Conservation (phyloP, 2,329 filamentous ascomycete genomes). For the Fonsecaea multimorphosa region DNA sequence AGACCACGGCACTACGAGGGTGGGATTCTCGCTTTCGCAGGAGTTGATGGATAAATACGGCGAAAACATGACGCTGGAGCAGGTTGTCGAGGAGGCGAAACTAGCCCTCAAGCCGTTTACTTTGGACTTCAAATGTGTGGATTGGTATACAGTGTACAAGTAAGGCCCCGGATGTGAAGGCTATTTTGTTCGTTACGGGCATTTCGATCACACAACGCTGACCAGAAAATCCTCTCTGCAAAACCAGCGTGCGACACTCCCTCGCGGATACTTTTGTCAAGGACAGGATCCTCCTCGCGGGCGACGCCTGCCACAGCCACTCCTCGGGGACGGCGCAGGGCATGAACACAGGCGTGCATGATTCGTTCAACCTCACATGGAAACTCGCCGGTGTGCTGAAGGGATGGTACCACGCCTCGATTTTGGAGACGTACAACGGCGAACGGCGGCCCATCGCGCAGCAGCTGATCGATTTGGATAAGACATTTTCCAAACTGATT, state of each 20-base stretch:
- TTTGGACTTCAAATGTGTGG: slow-evolving; percentile 7
- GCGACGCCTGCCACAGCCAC: slow-evolving; percentile 12
- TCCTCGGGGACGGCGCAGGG: slow-evolving; percentile 9
- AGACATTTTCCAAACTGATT: slow-evolving; percentile 3
- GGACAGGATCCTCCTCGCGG: slow-evolving; percentile 3
- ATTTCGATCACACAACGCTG: background rate
- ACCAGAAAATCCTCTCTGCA: background rate
- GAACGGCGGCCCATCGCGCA: slow-evolving; percentile 9
- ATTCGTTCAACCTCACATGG: slow-evolving; percentile 6
- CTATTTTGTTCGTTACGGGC: background rate
- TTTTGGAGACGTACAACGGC: slow-evolving; percentile 2
- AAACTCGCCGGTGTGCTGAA: slow-evolving; percentile 10
- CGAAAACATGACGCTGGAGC: slow-evolving; percentile 7
- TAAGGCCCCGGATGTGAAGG: background rate
- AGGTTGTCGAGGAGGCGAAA: background rate
- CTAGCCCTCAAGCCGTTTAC: slow-evolving; percentile 3
- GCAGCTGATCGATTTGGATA: slow-evolving; percentile 5
- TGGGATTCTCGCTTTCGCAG: slow-evolving; percentile 4
- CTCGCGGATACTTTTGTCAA: slow-evolving; percentile 8
- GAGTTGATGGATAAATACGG: slow-evolving; percentile 6
- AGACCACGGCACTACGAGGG: slow-evolving; percentile 1
- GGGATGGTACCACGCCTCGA: slow-evolving; percentile 2
- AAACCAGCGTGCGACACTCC: slow-evolving; percentile 1
- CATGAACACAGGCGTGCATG: slow-evolving; percentile 9
- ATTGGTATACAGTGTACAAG: slow-evolving; percentile 8